Percentiles rank a stretch among this genome's conserved stretches.
phyloP scores from a whole-genome alignment of 768 basidiomycete genomes.

The Lepiota venenata region DNA sequence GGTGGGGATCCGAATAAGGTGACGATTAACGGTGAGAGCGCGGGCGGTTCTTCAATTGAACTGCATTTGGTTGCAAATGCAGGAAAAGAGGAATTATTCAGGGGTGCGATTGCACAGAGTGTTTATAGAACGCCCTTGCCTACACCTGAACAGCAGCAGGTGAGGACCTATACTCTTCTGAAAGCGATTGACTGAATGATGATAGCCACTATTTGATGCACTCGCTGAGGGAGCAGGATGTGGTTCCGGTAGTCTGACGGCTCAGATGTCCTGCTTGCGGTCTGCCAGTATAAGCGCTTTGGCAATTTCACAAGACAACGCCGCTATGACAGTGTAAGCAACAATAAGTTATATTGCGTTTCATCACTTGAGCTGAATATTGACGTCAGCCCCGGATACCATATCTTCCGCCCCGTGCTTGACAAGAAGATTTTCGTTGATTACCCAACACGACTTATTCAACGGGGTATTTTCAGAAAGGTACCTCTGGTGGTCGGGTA shows the following conservation, averaged over 20 bases:
- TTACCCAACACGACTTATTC: slow-evolving; percentile 45
- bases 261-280: slow-evolving; percentile 45
- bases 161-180: slow-evolving; percentile 20
- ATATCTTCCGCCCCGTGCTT: slow-evolving; percentile 48
- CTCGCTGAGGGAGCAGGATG: slow-evolving; percentile 51
- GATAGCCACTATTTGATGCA: slow-evolving; percentile 50
- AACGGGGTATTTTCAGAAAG: slow-evolving; percentile 39
- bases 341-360: not conserved
- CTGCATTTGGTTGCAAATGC: slow-evolving; percentile 52
- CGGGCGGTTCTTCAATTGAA: slow-evolving; percentile 52
- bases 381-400: slow-evolving; percentile 39
- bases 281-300: slow-evolving; percentile 47
- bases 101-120: slow-evolving; percentile 59
- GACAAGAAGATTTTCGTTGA: slow-evolving; percentile 50
- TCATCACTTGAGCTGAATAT: not conserved
- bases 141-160: slow-evolving; percentile 48
- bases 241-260: slow-evolving; percentile 27
- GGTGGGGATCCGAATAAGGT: slow-evolving; percentile 60
- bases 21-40: slow-evolving; percentile 61
- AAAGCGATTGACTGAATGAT: not conserved
- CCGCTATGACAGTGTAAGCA: slow-evolving; percentile 39
- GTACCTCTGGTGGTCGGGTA: slow-evolving; percentile 61
- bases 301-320: slow-evolving; percentile 52
- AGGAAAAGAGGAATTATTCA: slow-evolving; percentile 36
- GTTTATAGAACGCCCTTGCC: slow-evolving; percentile 52